A percentile compares a stretch with the other conserved stretches of the same genome.
Conservation (phyloP, 352 stramenopile species). For the Saprolegnia diclina region DNA sequence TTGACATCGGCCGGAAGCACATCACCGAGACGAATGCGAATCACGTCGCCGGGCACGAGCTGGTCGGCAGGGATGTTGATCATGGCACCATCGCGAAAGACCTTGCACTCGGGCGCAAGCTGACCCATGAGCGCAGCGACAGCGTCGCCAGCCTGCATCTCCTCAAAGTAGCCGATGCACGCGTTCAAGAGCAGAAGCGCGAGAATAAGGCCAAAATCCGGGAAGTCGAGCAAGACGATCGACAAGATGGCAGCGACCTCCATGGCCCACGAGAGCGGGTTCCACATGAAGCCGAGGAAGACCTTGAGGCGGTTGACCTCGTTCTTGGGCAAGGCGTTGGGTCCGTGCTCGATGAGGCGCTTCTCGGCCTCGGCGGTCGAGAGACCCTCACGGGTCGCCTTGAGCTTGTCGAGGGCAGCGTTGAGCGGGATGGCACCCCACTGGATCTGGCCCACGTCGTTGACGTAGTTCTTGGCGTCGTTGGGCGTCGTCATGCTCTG, state of each 20-base stretch:
- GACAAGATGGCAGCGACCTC: constrained; percentile 29
- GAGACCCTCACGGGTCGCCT: constrained; percentile 24
- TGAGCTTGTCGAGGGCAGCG: constrained; percentile 29
- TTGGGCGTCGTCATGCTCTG: constrained; percentile 59
- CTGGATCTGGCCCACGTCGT: constrained; percentile 62
- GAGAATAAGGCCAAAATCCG: constrained; percentile 29
- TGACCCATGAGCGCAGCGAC: constrained; percentile 48
- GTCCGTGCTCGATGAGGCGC: constrained; percentile 26
- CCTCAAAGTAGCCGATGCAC: constrained; percentile 35
- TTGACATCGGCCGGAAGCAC: constrained; percentile 48
- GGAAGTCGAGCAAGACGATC: constrained; percentile 29
- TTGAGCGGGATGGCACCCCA: constrained; percentile 25
- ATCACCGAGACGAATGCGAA: constrained; percentile 47
- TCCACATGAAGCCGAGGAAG: constrained; percentile 31
- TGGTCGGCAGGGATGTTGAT: constrained; percentile 41
- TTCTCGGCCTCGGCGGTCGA: constrained; percentile 26
- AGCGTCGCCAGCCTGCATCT: constrained; percentile 44
- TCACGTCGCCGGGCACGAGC: constrained; percentile 45
- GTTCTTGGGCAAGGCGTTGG: constrained; percentile 29
- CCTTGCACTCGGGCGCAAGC: constrained; percentile 39
- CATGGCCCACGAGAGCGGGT: constrained; percentile 31
- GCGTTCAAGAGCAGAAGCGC: constrained; percentile 28
- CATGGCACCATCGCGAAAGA: constrained; percentile 42
- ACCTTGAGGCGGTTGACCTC: constrained; percentile 18
- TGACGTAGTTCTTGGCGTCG: constrained; percentile 75